Conservation (phyloP, 2,329 filamentous ascomycete species). For the Colletotrichum scovillei region DNA sequence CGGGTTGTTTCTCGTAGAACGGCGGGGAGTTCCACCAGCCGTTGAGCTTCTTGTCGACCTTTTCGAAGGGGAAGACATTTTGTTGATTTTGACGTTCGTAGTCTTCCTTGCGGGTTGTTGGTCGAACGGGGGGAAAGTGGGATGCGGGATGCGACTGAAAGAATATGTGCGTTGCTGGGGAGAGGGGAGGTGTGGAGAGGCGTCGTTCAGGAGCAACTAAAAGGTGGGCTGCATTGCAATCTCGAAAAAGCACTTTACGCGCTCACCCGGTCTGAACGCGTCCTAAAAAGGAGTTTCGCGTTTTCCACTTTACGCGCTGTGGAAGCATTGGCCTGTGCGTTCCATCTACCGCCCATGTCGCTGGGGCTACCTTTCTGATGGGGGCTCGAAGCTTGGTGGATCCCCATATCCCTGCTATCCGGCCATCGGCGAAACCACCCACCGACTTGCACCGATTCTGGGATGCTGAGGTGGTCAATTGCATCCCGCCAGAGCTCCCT, state of each 20-base stretch:
- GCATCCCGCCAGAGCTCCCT: constrained; percentile 27
- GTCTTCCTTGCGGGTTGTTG: constrained; percentile 14
- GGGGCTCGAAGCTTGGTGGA: not conserved
- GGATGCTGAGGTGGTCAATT: constrained; percentile 36
- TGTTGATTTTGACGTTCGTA: constrained; percentile 20
- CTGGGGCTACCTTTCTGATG: not conserved
- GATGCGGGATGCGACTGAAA: constrained; percentile 39
- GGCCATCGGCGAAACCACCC: constrained; percentile 35
- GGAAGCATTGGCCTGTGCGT: constrained; percentile 17
- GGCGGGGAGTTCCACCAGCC: constrained; percentile 53
- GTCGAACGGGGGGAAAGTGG: constrained; percentile 31
- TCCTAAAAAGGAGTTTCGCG: constrained; percentile 35
- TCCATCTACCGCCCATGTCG: not conserved
- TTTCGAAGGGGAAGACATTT: constrained; percentile 57
- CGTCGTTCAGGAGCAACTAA: constrained; percentile 24
- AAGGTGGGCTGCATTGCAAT: constrained; percentile 34
- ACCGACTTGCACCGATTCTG: constrained; percentile 32
- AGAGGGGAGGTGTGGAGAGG: constrained; percentile 32
- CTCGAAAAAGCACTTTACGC: constrained; percentile 32
- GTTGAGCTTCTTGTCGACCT: constrained; percentile 64
- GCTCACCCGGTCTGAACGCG: constrained; percentile 2
- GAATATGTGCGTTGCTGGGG: constrained; percentile 35
- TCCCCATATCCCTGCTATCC: constrained; percentile 4
- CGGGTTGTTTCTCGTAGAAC: constrained; percentile 42
- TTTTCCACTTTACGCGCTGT: constrained; percentile 39